These are phyloP conservation scores for Paramecium pentaurelia DNA, from an alignment of 73 alveolate genomes.

Conservation along the genomic window DNA sequence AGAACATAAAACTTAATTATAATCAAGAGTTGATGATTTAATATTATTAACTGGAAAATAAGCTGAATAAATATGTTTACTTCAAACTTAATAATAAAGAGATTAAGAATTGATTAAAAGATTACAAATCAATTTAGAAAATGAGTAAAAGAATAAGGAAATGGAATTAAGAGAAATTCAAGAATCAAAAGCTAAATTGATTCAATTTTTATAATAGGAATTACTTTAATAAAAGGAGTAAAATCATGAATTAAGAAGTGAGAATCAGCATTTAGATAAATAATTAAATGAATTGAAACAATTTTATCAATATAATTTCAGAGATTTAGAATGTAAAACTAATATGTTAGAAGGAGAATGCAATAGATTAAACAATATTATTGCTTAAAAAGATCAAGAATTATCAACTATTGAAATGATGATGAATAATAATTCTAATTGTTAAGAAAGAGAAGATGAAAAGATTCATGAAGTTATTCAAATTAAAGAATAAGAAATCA, in stretches of 20 bases:
- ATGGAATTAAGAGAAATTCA: not conserved
- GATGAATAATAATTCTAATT: not conserved
- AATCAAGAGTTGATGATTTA: slow-evolving; percentile 6
- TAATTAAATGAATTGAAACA: not conserved
- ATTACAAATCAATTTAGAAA: not conserved
- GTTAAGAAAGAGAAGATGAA: not conserved
- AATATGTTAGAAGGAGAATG: not conserved
- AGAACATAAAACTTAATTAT: not conserved
- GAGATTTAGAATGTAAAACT: not conserved
- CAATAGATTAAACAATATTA: not conserved
- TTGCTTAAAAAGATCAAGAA: not conserved
- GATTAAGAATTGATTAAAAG: not conserved
- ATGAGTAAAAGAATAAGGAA: not conserved
- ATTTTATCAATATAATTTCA: not conserved
- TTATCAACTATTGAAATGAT: not conserved
- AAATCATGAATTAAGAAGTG: not conserved
- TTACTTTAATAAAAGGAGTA: not conserved
- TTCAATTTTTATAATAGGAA: not conserved
- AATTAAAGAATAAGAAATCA: not conserved
- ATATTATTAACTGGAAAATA: not conserved
- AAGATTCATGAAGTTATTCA: not conserved
- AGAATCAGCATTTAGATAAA: not conserved
- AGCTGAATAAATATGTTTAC: not conserved
- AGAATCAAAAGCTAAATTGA: not conserved
- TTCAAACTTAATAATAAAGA: not conserved